phyloP scores from a whole-genome alignment of 345 rosid genomes.

The Populus deltoides region DNA sequence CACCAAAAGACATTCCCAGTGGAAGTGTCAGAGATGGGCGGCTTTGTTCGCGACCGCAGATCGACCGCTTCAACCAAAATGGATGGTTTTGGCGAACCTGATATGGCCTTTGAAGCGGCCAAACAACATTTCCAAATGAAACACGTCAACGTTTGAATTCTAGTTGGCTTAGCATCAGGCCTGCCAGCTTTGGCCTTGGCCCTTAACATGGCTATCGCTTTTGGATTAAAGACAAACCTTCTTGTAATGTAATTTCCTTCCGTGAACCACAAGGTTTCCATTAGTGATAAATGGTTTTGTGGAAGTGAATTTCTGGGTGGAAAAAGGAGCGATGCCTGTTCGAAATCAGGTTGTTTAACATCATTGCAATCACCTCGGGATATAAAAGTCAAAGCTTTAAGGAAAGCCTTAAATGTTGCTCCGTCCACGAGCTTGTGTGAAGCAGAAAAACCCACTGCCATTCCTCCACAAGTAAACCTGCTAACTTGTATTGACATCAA shows the following conservation, averaged over 20 bases:
- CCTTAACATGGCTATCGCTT: neutral
- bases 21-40: neutral
- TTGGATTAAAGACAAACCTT: neutral
- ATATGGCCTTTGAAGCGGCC: neutral
- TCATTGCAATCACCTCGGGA: neutral
- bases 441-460: neutral
- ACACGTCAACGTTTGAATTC: neutral
- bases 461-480: slow-evolving; percentile 4
- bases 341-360: neutral
- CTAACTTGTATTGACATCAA: neutral
- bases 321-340: neutral
- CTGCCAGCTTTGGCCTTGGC: neutral
- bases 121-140: slow-evolving; percentile 4
- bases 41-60: neutral
- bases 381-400: neutral
- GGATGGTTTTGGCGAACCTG: neutral
- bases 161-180: neutral
- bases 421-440: slow-evolving; percentile 2
- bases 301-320: slow-evolving; percentile 9
- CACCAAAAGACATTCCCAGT: neutral
- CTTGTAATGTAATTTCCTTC: slow-evolving; percentile 4
- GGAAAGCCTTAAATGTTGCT: neutral
- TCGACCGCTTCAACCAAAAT: neutral
- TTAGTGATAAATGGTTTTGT: neutral
- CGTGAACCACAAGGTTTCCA: slow-evolving; percentile 7